Conservation (phyloP, 179 eudicot species). For the Actinidia chinensis region DNA sequence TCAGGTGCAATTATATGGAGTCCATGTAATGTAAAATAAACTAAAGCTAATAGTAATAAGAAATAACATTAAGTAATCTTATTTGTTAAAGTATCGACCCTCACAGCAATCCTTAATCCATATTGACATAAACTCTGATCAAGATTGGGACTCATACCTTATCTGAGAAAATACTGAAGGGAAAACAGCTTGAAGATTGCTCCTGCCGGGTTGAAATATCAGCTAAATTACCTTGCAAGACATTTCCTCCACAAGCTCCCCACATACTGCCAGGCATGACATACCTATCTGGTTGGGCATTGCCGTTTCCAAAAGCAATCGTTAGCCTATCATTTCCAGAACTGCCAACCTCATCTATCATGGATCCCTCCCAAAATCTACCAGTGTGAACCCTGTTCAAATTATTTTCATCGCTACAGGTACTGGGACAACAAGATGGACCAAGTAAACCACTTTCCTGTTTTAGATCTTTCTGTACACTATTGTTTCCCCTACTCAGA, state of each 20-base stretch:
- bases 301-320: constrained; percentile 58
- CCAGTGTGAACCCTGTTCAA: constrained; percentile 44
- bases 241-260: constrained; percentile 52
- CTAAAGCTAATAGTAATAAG: neutral
- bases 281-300: constrained; percentile 44
- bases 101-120: neutral
- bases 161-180: constrained; percentile 54
- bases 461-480: constrained; percentile 39
- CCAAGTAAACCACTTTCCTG: constrained; percentile 51
- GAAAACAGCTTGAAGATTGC: constrained; percentile 55
- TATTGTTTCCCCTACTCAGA: constrained; percentile 38
- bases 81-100: neutral
- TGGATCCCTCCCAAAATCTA: constrained; percentile 50
- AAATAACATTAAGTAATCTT: neutral
- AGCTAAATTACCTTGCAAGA: constrained; percentile 46
- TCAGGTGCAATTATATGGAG: neutral
- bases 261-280: constrained; percentile 53
- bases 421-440: constrained; percentile 49
- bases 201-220: constrained; percentile 52
- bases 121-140: neutral
- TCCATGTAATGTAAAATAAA: neutral
- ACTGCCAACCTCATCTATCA: constrained; percentile 40
- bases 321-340: constrained; percentile 55
- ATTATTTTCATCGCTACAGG: constrained; percentile 42
- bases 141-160: constrained; percentile 46